Evolutionary conservation across 129 eudicot species (phyloP), one percentile per base, ranked within the genome.

Genomic region (Chrysanthemum makinoi): DNA sequence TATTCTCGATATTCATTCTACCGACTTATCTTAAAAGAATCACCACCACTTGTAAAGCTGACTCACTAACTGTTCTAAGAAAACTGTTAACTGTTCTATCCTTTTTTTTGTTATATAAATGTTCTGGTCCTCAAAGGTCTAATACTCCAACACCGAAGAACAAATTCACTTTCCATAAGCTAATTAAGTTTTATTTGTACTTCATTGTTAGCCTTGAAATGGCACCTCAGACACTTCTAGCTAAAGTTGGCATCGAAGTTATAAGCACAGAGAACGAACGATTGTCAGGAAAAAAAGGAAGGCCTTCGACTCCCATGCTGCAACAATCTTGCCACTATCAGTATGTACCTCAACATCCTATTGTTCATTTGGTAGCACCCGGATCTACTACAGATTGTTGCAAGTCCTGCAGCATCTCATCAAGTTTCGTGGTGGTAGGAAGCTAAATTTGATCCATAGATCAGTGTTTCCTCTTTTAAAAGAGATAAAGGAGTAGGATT

Each of bases 241-340:
- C 57, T 3, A 72, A 65, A 55, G 77, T 68, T 28, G 76, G 72
- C 50, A 62, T 54, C 15, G 84, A 81, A 72, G 70, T 53, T 55
- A 71, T 67, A 19, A 65, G 18, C 33, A 54, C 66, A 35, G 63
- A 48, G 68, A 66, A 66, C 12, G 83, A 75, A 59, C 71, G 66
- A 58, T 15, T 24, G 47, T 15, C 54, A 10, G 80, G 56, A 20
- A 64, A 77, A 59, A 75, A 65, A 43, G 76, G 68, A 79, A 63
- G 16, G 49, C 66, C 69, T 14, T 66, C 62, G 69, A 28, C 69
- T 69, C 59, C 79, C 43, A 64, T 79, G 0, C 22, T 74, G 35
- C 80, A 78, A 56, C 84, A 68, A 72, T 51, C 83, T 74, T 78
- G 86, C 74, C 68, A 78, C 28, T 84, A 81, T 61, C 83, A 15